A percentile compares a stretch with the other conserved stretches of the same genome.
These are phyloP conservation scores for Verticillium tricorpus DNA, from an alignment of 2,329 filamentous ascomycete genomes.

Conservation along the genomic window DNA sequence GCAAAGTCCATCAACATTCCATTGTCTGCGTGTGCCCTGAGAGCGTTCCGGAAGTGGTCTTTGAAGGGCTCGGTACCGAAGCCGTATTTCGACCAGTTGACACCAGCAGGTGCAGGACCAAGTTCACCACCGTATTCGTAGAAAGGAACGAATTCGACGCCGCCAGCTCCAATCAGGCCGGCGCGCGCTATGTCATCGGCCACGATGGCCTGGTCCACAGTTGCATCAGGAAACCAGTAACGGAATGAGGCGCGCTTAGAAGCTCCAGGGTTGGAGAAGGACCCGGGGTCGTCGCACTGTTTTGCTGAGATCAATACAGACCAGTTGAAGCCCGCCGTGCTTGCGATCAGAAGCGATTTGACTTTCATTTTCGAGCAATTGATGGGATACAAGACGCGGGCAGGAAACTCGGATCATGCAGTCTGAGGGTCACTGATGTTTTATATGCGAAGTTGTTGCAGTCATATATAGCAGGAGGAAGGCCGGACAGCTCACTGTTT, in stretches of 20 bases:
- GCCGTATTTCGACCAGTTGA: constrained; percentile 30
- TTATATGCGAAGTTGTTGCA: too few species aligned
- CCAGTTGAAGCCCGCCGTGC: too few species aligned
- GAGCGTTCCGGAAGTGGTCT: constrained; percentile 4
- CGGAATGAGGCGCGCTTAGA: constrained; percentile 8
- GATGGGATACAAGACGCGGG: too few species aligned
- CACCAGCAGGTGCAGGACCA: constrained; percentile 7
- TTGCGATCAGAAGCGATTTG: too few species aligned
- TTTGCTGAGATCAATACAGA: too few species aligned
- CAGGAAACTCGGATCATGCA: too few species aligned
- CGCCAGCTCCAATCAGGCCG: constrained; percentile 14
- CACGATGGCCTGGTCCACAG: constrained; percentile 11
- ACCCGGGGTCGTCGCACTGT: too few species aligned
- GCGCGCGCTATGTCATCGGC: constrained; percentile 13
- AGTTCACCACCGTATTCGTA: constrained; percentile 17
- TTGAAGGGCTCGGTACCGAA: constrained; percentile 29
- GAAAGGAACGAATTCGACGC: constrained; percentile 19
- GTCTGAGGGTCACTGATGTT: too few species aligned
- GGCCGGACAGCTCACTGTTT: too few species aligned
- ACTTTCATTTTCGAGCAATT: too few species aligned
- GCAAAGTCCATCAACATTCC: constrained; percentile 39
- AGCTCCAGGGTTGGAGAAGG: too few species aligned
- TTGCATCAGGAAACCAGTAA: constrained; percentile 22
- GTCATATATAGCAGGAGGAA: too few species aligned
- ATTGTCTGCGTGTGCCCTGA: constrained; percentile 16